Evolutionary conservation across 768 basidiomycete genomes (phyloP), one percentile per base, ranked within the genome.

Genomic region (Rhodocollybia butyracea): DNA sequence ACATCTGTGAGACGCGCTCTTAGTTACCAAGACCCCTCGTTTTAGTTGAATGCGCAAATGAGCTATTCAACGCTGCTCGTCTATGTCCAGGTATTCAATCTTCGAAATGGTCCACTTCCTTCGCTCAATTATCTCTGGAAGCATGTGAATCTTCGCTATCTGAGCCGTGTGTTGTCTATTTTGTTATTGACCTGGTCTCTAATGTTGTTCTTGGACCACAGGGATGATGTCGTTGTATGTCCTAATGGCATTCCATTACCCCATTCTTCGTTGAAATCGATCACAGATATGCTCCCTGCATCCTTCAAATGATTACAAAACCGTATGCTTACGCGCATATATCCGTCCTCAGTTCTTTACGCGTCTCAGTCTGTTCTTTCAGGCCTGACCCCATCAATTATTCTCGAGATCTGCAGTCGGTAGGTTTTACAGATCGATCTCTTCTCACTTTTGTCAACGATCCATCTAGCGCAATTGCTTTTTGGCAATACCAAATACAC

Each of bases 221-320:
- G 81, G 15, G 81, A 86, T 66, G 84, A 86, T 58, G 82, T 86
- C 32, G 84, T 86, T 54, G 83, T 86, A 66, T 71, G 75, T 71
- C 19, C 30, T 15, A 12, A 32, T 27, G n/a, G n/a, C n/a, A n/a
- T 34, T 26, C 21, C 31, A 47, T 8, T 38, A 17, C 12, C 15
- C 24, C 12, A 42, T 32, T 12, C 10, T 48, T 17, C 48, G 13
- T 41, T 19, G 36, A 22, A 27, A 59, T 15, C 27, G 15, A 46
- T 31, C 8, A 17, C 59, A 91, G 88, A 84, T 91, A 26, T 90
- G 86, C 71, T 90, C 89, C 2, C 70, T 94, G 17, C 87, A 89
- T 62, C 91, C 91, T 0, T 85, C 90, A 3, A 94, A 94, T 65
- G 91, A 94, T 68, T 94, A 93, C 71, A 94, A 93, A 73, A 94